Evolutionary conservation across 2,329 filamentous ascomycete species (phyloP).

Genomic region (Aspergillus puulaauensis): DNA sequence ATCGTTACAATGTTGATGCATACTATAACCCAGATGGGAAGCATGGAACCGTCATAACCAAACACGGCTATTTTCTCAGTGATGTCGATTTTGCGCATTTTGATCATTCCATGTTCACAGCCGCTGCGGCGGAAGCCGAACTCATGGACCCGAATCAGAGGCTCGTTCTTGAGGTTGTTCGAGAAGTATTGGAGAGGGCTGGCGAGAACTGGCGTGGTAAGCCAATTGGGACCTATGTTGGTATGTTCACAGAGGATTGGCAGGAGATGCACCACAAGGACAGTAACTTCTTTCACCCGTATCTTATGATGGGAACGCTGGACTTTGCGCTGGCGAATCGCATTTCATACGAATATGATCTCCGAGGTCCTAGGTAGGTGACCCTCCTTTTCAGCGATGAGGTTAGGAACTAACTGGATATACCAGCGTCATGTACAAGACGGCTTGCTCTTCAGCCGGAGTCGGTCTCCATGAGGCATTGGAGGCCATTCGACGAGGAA

Average conservation of each 20-base stretch:
- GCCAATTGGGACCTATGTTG: constrained; percentile 29
- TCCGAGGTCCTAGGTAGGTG: background rate
- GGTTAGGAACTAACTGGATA: too few relatives aligned
- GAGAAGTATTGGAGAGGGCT: constrained; percentile 32
- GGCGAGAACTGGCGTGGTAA: constrained; percentile 29
- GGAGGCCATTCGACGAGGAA: constrained; percentile 19
- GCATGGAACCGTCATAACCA: constrained; percentile 4
- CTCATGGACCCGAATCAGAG: constrained; percentile 34
- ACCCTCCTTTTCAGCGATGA: too few relatives aligned
- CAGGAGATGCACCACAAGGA: constrained; percentile 15
- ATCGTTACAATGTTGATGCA: constrained; percentile 25
- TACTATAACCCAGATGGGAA: constrained; percentile 20
- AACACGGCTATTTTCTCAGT: constrained; percentile 26
- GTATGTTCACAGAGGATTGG: constrained; percentile 26
- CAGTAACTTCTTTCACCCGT: constrained; percentile 8
- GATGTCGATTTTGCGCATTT: constrained; percentile 25
- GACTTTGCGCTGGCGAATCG: constrained; percentile 14
- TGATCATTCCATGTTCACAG: constrained; percentile 28
- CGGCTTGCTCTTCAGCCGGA: constrained; percentile 39
- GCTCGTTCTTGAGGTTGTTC: constrained; percentile 29
- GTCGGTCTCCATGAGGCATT: constrained; percentile 28
- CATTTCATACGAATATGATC: constrained; percentile 11
- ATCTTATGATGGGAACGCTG: constrained; percentile 7
- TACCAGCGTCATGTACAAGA: constrained; percentile 30
- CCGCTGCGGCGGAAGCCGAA: constrained; percentile 21